Evolutionary conservation across 2,329 filamentous ascomycete species (phyloP).

Genomic region (Aaosphaeria arxii): DNA sequence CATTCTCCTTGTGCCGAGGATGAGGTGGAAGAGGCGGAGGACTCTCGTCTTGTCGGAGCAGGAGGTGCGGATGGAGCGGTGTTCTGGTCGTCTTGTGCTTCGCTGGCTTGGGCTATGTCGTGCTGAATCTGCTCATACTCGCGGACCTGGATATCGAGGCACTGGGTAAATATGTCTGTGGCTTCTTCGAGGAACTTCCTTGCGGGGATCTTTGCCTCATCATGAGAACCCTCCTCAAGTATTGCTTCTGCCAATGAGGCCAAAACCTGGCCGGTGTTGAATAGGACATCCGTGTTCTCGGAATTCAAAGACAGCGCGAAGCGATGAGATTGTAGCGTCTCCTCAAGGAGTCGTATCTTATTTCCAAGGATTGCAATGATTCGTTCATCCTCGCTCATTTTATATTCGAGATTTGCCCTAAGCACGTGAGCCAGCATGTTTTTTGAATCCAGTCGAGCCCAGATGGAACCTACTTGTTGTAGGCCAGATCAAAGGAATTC

Average conservation of each 20-base stretch:
- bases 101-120: conserved; percentile 28
- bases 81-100: conserved; percentile 9
- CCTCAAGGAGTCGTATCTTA: conserved; percentile 54
- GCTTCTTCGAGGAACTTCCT: conserved; percentile 58
- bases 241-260: conserved; percentile 63
- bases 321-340: conserved; percentile 62
- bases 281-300: conserved; percentile 65
- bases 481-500: conserved; percentile 66
- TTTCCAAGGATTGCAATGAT: conserved; percentile 59
- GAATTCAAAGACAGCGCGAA: conserved; percentile 58
- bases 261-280: conserved; percentile 70
- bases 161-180: conserved; percentile 57
- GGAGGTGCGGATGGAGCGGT: not conserved
- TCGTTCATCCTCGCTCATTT: conserved; percentile 65
- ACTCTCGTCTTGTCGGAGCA: conserved; percentile 5
- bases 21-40: conserved; percentile 17
- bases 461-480: conserved; percentile 61
- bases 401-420: conserved; percentile 67
- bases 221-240: conserved; percentile 49
- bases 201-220: conserved; percentile 42
- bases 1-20: conserved; percentile 54
- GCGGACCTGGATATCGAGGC: conserved; percentile 44
- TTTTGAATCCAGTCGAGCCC: not conserved
- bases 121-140: conserved; percentile 42
- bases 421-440: not conserved